Percentiles rank a stretch among this genome's conserved stretches.
phyloP scores from a whole-genome alignment of 129 eudicot genomes.

The Calendula officinalis region DNA sequence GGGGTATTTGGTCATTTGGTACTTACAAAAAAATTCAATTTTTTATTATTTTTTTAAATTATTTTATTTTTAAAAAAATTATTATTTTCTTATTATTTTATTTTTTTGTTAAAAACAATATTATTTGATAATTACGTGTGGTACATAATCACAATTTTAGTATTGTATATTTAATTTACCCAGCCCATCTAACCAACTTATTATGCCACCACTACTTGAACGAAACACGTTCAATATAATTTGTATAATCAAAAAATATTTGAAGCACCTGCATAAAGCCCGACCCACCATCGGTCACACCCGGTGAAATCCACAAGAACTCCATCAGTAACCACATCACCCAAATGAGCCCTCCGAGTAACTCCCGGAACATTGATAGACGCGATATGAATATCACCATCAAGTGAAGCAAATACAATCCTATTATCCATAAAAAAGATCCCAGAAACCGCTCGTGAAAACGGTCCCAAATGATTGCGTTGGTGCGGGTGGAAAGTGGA shows the following conservation, averaged over 20 bases:
- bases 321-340: conserved; percentile 83
- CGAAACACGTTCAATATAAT: too few species aligned
- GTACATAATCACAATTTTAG: too few species aligned
- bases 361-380: conserved; percentile 37
- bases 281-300: conserved; percentile 78
- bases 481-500: conserved; percentile 72
- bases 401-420: conserved; percentile 68
- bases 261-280: conserved; percentile 76
- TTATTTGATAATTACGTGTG: too few species aligned
- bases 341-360: conserved; percentile 62
- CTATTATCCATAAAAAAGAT: conserved; percentile 44
- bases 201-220: too few species aligned
- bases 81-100: too few species aligned
- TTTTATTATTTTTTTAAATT: too few species aligned
- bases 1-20: too few species aligned
- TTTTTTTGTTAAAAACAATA: too few species aligned
- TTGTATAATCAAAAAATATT: not conserved
- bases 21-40: too few species aligned
- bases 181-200: not conserved
- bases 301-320: conserved; percentile 86
- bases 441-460: conserved; percentile 81
- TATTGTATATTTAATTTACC: too few species aligned
- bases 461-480: conserved; percentile 79
- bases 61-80: too few species aligned
- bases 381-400: conserved; percentile 74